A percentile compares a stretch with the other conserved stretches of the same genome.
Evolutionary conservation across 1,284 basidiomycete species (phyloP).

Genomic region (Naganishia cerealis): DNA sequence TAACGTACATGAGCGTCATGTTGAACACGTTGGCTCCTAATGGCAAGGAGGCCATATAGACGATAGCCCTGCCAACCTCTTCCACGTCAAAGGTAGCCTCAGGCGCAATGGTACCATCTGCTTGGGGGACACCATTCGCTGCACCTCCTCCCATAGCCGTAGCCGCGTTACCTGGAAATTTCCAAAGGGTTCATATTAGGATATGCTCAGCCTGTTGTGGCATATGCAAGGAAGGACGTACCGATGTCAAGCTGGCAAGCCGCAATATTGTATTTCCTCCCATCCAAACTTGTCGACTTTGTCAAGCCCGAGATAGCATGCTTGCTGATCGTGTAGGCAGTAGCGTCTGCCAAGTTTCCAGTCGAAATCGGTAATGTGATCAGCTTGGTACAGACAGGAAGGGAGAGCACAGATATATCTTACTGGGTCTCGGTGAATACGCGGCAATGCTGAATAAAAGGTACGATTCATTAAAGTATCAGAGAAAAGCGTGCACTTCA

Average conservation of each 20-base stretch:
- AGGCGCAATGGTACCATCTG: constrained; percentile 63
- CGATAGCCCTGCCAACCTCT: constrained; percentile 69
- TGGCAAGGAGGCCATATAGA: constrained; percentile 69
- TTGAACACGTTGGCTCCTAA: constrained; percentile 68
- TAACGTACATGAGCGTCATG: constrained; percentile 70
- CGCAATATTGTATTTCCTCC: constrained; percentile 68
- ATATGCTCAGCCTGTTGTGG: neutral
- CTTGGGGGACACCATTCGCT: constrained; percentile 62
- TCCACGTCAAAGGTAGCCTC: constrained; percentile 69
- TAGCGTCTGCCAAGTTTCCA: constrained; percentile 51
- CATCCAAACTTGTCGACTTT: constrained; percentile 72
- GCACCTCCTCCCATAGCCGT: constrained; percentile 61
- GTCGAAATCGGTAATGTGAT: neutral
- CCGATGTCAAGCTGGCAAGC: constrained; percentile 79
- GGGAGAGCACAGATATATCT: neutral
- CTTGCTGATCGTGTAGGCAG: constrained; percentile 72
- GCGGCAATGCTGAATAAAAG: constrained; percentile 63
- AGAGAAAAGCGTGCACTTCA: no score
- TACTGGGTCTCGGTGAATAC: constrained; percentile 65
- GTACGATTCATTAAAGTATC: neutral
- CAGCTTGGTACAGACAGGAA: neutral
- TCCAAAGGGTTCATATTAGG: neutral
- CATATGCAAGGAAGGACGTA: constrained; percentile 39
- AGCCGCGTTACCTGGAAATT: constrained; percentile 63
- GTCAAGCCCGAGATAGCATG: constrained; percentile 75